These are phyloP conservation scores for Neofusicoccum laricinum DNA, from an alignment of 2,329 filamentous ascomycete genomes.

Conservation along the genomic window DNA sequence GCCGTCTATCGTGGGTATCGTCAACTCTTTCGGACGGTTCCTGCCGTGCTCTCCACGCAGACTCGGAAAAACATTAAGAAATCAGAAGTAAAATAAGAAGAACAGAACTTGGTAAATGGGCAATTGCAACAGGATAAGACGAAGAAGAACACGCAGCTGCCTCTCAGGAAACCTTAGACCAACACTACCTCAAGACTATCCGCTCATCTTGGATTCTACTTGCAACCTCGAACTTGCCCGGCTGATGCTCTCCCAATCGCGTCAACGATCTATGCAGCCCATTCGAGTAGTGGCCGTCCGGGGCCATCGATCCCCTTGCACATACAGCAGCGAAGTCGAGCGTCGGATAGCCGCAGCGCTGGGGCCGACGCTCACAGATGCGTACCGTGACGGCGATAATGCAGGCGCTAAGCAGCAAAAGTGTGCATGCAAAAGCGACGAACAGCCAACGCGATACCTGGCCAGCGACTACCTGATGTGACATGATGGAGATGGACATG, in stretches of 20 bases:
- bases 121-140: too few relatives aligned
- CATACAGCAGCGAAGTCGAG: constrained; percentile 7
- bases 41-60: not conserved
- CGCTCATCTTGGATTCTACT: not conserved
- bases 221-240: not conserved
- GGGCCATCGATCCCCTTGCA: not conserved
- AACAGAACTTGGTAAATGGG: not conserved
- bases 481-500: constrained; percentile 3
- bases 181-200: not conserved
- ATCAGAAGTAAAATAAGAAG: not conserved
- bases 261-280: not conserved
- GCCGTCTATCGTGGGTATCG: constrained; percentile 8
- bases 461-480: constrained; percentile 4
- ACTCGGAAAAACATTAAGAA: not conserved
- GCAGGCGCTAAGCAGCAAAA: not conserved
- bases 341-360: not conserved
- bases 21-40: not conserved
- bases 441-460: not conserved
- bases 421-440: not conserved
- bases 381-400: not conserved
- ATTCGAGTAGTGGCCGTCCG: not conserved
- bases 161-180: not conserved
- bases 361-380: not conserved
- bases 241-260: not conserved
- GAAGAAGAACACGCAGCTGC: too few relatives aligned